phyloP scores from a whole-genome alignment of 139 green algal genomes.

The Asterochloris sp. region DNA sequence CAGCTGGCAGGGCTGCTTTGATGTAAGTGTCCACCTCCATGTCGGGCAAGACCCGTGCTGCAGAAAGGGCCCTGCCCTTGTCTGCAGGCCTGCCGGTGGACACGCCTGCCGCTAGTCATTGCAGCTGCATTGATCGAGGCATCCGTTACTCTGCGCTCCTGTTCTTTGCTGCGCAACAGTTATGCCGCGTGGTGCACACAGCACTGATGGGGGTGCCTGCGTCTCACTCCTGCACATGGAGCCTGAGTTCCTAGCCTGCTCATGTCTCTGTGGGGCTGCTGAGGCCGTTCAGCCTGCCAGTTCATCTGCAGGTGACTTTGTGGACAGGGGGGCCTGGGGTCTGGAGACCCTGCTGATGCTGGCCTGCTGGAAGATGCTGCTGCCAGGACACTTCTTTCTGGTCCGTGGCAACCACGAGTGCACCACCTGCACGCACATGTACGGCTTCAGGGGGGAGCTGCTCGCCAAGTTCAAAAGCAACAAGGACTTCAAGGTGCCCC shows the following conservation, averaged over 20 bases:
- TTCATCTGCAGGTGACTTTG: conserved; percentile 61
- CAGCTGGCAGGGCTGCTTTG: no score
- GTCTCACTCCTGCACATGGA: background rate
- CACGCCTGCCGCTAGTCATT: no score
- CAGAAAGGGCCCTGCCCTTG: no score
- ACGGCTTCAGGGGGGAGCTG: conserved; percentile 74
- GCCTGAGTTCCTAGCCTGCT: background rate
- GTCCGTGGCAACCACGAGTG: conserved; percentile 87
- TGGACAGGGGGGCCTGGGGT: conserved; percentile 91
- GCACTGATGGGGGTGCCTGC: background rate
- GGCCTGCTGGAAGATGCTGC: conserved; percentile 53
- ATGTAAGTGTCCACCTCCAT: no score
- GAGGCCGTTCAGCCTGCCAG: background rate
- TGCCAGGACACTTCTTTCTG: conserved; percentile 47
- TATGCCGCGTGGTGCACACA: background rate
- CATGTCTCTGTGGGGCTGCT: background rate
- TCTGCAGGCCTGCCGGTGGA: no score
- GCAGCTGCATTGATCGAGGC: no score
- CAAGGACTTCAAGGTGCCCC: conserved; percentile 22
- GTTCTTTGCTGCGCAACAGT: no score
- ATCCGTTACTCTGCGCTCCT: no score
- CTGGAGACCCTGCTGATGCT: conserved; percentile 84
- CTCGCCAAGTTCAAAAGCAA: conserved; percentile 53
- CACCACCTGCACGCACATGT: conserved; percentile 76
- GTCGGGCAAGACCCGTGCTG: no score